phyloP scores from a whole-genome alignment of 345 rosid genomes.

The Mallotus nudiflorus region DNA sequence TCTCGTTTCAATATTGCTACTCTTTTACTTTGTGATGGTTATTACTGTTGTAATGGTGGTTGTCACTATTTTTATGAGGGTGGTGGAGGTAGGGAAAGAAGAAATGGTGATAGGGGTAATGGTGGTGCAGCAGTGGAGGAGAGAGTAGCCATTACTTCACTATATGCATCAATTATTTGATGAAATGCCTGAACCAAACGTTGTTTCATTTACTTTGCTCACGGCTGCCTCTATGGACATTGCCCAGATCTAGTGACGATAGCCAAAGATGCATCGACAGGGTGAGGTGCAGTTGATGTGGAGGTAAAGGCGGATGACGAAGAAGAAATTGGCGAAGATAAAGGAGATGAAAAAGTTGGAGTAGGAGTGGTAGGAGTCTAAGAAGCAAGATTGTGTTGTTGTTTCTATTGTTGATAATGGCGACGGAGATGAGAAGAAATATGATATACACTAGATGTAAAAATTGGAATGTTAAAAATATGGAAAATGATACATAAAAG shows the following conservation, averaged over 20 bases:
- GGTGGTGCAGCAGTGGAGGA: too few relatives aligned
- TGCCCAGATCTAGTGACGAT: conserved; percentile 69
- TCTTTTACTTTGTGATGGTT: too few relatives aligned
- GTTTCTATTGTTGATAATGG: too few relatives aligned
- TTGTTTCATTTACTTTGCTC: conserved; percentile 73
- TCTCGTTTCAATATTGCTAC: conserved; percentile 70
- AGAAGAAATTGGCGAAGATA: conserved; percentile 22
- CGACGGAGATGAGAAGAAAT: neutral
- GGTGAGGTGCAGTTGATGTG: conserved; percentile 35
- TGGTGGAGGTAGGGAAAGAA: too few relatives aligned
- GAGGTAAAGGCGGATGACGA: conserved; percentile 32
- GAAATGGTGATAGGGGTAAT: too few relatives aligned
- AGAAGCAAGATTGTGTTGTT: conserved; percentile 6
- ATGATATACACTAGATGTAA: conserved; percentile 18
- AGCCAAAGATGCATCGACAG: conserved; percentile 64
- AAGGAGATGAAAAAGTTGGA: too few relatives aligned
- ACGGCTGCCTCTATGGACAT: conserved; percentile 47
- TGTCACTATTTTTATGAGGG: too few relatives aligned
- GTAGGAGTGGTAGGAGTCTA: neutral
- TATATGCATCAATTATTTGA: conserved; percentile 52
- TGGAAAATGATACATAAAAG: too few relatives aligned
- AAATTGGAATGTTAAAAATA: neutral
- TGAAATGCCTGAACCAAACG: conserved; percentile 73
- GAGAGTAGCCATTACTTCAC: too few relatives aligned
- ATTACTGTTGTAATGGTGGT: too few relatives aligned